phyloP scores from a whole-genome alignment of 2,329 filamentous ascomycete genomes.

The Paecilomyces dactylethromorphus region DNA sequence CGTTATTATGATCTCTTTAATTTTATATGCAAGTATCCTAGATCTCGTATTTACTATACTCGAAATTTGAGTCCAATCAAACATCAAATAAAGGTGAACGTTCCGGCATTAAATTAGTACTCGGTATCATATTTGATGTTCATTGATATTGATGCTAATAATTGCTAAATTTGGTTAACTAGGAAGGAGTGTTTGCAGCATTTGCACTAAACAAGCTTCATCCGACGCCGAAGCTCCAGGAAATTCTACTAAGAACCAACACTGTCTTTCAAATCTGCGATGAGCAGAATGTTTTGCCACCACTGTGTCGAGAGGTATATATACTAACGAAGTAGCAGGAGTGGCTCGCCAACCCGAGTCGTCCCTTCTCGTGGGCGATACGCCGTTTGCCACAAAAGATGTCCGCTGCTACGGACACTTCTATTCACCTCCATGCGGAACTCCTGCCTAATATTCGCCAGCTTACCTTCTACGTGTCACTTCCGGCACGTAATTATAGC shows the following conservation, averaged over 20 bases:
- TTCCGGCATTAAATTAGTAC: too few relatives aligned
- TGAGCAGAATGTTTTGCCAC: neutral
- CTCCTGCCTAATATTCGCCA: conserved; percentile 56
- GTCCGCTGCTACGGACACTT: neutral
- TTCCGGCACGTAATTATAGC: conserved; percentile 21
- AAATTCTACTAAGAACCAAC: neutral
- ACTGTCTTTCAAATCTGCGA: neutral
- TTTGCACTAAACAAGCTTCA: neutral
- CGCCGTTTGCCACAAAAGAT: neutral
- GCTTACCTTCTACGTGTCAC: conserved; percentile 50
- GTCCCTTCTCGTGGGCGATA: neutral
- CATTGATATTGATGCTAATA: neutral
- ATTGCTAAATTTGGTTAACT: neutral
- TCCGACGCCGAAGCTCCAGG: neutral
- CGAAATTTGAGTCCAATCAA: too few relatives aligned
- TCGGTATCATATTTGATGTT: too few relatives aligned
- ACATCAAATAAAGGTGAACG: too few relatives aligned
- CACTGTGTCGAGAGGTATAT: neutral
- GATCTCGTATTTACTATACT: too few relatives aligned
- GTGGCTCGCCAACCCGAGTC: neutral
- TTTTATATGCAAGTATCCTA: too few relatives aligned
- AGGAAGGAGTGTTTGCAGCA: neutral
- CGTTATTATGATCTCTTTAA: too few relatives aligned
- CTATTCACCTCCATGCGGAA: conserved; percentile 51
- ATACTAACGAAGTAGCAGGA: neutral